Percentiles rank a stretch among this genome's conserved stretches.
These are phyloP conservation scores for Aphanomyces euteiches DNA, from an alignment of 352 stramenopile genomes.

Conservation along the genomic window DNA sequence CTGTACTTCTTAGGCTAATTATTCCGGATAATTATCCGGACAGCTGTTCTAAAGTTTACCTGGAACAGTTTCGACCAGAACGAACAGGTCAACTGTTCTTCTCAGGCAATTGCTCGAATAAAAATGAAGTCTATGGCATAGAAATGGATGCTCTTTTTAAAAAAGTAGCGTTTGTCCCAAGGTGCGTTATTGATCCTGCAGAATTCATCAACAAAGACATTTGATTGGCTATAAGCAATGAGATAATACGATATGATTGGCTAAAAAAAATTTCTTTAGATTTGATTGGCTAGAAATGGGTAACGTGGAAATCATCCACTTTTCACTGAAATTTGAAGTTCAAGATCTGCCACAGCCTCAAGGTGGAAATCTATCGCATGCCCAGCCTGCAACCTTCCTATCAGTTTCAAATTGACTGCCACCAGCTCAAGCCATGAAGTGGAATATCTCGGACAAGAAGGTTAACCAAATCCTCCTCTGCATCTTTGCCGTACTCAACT, in stretches of 20 bases:
- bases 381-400: neutral
- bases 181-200: no score
- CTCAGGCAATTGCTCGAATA: no score
- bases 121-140: no score
- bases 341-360: neutral
- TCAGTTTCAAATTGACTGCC: slow-evolving; percentile 7
- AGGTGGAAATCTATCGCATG: neutral
- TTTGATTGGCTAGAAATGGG: neutral
- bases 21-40: no score
- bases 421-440: slow-evolving; percentile 13
- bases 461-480: slow-evolving; percentile 25
- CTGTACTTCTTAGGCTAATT: no score
- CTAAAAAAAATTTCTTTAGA: no score
- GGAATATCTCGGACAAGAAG: slow-evolving; percentile 22
- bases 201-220: neutral
- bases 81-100: no score
- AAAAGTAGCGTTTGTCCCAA: no score
- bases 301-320: neutral
- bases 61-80: no score
- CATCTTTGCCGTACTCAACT: slow-evolving; percentile 22
- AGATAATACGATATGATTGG: neutral
- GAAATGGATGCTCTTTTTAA: no score
- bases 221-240: neutral
- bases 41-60: no score
- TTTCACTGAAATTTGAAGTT: neutral